Percentiles rank a stretch among this genome's conserved stretches.
phyloP scores from a whole-genome alignment of 305 asterid genomes.

The Plantago rigida region DNA sequence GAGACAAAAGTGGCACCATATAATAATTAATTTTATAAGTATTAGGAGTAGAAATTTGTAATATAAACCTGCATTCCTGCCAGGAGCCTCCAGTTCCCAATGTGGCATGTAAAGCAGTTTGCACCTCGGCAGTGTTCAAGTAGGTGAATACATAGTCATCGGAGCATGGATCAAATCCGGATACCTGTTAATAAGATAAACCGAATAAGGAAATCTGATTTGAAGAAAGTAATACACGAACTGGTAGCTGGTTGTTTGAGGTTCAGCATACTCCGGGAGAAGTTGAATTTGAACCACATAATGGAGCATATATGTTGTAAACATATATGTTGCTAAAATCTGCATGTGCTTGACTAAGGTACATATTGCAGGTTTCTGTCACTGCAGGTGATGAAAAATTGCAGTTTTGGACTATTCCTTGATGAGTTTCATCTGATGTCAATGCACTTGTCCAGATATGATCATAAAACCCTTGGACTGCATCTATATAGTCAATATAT shows the following conservation, averaged over 20 bases:
- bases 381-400: conserved; percentile 25
- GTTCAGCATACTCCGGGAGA: conserved; percentile 13
- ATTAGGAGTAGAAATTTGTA: conserved; percentile 1
- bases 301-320: conserved; percentile 15
- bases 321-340: not conserved
- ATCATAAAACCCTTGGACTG: conserved; percentile 24
- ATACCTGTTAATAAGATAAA: conserved; percentile 5
- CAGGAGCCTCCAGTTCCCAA: conserved; percentile 28
- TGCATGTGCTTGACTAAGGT: too few relatives aligned
- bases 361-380: not conserved
- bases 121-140: conserved; percentile 37
- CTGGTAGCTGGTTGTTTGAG: too few relatives aligned
- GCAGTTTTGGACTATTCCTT: conserved; percentile 33
- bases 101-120: conserved; percentile 35
- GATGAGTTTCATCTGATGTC: conserved; percentile 40
- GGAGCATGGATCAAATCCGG: conserved; percentile 37
- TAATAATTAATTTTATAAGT: too few relatives aligned
- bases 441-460: conserved; percentile 45
- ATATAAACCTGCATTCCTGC: conserved; percentile 27
- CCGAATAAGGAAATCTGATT: not conserved
- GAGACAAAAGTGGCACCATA: too few relatives aligned
- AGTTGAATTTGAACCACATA: conserved; percentile 11
- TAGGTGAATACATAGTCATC: conserved; percentile 21
- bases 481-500: conserved; percentile 22
- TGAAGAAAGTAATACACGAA: too few relatives aligned